Base-by-base conservation (phyloP, 140 eudicot species). In the Anethum foeniculum region DNA sequence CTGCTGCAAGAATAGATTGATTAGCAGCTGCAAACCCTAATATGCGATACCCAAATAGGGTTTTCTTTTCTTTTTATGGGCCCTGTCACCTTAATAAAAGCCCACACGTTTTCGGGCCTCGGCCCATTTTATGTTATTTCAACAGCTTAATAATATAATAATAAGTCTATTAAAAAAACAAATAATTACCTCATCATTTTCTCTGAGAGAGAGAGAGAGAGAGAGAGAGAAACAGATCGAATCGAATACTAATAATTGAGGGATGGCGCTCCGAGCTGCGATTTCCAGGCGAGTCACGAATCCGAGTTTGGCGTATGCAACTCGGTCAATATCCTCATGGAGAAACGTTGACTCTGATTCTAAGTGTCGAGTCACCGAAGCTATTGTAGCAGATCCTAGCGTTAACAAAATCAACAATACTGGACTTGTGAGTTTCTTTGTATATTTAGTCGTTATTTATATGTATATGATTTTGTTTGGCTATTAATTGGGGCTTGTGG, bases 321-420 rank as follows among this genome's bases (percentile, higher is more conserved):
- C 73, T 16, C 75, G 93, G 77, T 85, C 83, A 78, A 78, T 80
- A 76, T 90, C 92, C 56, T 86, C 89, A 4, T 92, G 99, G 97
- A 92, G 97, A 96, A 80, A 83, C 84, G 97, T 94, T 36, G 86
- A 90, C 54, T 97, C 98, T 5, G 96, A 97, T 1, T 93, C 97
- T 0, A 90, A 76, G 98, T 90, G 71, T 97, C 98, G 6, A 94
- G 89, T 94, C 16, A 92, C 97, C 69, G 97, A 92, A 84, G 97
- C 96, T 72, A 90, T 89, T 81, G 85, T 94, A 7, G 93, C 97
- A 12, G 98, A 94, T 90, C 93, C 96, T 34, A 81, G 81, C 79
- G 95, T 97, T 7, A 19, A 82, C 39, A 92, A 94, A 89, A 88
- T 94, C 84, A 92, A 94, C 84, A 92, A 94, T 83, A 97, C 90